A percentile compares a stretch with the other conserved stretches of the same genome.
Conservation (phyloP, 176 grass and related monocot genomes). For the Puya raimondii region DNA sequence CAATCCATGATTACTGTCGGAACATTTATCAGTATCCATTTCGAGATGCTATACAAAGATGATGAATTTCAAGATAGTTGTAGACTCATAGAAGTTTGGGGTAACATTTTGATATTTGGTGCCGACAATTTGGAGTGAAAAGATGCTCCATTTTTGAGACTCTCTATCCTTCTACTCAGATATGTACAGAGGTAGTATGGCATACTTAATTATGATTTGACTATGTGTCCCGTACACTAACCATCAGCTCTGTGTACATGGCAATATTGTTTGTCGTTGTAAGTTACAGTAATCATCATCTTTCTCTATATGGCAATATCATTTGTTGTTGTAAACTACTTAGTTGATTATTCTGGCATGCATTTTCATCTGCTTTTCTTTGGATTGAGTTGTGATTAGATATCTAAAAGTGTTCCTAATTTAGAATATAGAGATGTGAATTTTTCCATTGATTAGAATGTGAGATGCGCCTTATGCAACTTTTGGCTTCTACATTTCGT, state of each 20-base stretch:
- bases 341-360: not conserved
- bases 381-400: not conserved
- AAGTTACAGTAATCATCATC: not conserved
- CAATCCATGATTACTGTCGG: no score
- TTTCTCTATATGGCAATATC: not conserved
- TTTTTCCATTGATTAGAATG: not conserved
- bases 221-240: not conserved
- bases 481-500: not conserved
- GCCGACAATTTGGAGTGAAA: no score
- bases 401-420: not conserved
- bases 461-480: not conserved
- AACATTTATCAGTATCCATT: no score
- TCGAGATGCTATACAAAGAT: no score
- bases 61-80: no score
- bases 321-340: not conserved
- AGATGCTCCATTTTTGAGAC: no score
- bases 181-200: slow-evolving; percentile 7
- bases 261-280: not conserved
- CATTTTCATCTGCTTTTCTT: not conserved
- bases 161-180: not conserved
- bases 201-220: not conserved
- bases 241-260: not conserved
- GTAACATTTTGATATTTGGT: no score
- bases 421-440: not conserved
- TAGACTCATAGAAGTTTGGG: no score